These are phyloP conservation scores for Pyrenula aspistea DNA, from an alignment of 495 filamentous ascomycete genomes.

Conservation along the genomic window DNA sequence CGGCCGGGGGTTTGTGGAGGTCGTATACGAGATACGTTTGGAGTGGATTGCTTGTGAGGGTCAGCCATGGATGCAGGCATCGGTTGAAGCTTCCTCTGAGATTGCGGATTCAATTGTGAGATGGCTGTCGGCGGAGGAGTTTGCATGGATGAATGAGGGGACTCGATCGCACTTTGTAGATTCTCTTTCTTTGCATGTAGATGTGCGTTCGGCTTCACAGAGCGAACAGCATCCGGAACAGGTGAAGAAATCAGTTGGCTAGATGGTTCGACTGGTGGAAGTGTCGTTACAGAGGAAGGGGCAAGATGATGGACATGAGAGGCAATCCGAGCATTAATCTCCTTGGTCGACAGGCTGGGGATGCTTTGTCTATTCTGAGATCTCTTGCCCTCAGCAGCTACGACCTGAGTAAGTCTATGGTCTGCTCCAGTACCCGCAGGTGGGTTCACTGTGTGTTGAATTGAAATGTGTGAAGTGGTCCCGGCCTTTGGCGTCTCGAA, in stretches of 20 bases:
- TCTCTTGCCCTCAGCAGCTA: constrained; percentile 12
- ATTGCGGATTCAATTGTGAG: constrained; percentile 30
- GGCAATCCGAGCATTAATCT: constrained; percentile 31
- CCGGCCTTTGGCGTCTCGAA: constrained; percentile 58
- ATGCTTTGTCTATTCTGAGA: constrained; percentile 15
- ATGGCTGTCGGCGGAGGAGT: constrained; percentile 55
- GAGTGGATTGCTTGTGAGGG: constrained; percentile 10
- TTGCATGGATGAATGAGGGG: constrained; percentile 47
- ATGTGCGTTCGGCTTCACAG: constrained; percentile 20
- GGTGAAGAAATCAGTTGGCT: constrained; percentile 45
- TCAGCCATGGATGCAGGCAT: constrained; percentile 4
- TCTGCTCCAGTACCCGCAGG: constrained; percentile 38
- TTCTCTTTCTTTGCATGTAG: constrained; percentile 26
- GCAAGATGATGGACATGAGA: constrained; percentile 48
- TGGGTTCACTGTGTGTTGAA: constrained; percentile 40
- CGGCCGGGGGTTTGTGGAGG: constrained; percentile 32
- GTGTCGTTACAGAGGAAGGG: constrained; percentile 33
- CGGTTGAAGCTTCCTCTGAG: constrained; percentile 14
- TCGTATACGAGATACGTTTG: constrained; percentile 10
- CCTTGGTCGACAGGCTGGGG: constrained; percentile 11
- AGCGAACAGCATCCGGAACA: constrained; percentile 30
- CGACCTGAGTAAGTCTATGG: constrained; percentile 26
- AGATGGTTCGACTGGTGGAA: constrained; percentile 46
- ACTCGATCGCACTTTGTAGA: constrained; percentile 24
- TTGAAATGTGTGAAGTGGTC: constrained; percentile 38